Evolutionary conservation across 2,329 filamentous ascomycete genomes (phyloP), one percentile per base, ranked within the genome.

Genomic region (Fusarium marasasianum): DNA sequence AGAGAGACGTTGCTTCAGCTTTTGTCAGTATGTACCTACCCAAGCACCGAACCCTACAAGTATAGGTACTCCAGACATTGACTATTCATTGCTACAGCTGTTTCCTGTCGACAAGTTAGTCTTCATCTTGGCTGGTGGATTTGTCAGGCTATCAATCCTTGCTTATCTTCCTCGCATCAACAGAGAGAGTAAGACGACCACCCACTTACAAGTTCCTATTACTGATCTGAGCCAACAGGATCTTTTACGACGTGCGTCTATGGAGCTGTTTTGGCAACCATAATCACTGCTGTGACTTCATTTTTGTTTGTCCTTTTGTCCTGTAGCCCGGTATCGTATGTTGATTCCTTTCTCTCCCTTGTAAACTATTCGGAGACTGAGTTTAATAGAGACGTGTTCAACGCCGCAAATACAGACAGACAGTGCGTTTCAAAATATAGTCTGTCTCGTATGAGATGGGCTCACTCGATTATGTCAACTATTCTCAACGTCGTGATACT

Each of bases 401-500:
- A 75, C 26, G 60, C 60, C 15, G 18, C n/a, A 4, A 75, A 73
- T 11, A 47, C 47, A 15, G 56, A 75, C 29, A 61, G 61, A 14
- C 41, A 76, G 14, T 78, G 76, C 18, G 59, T 76, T 7, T 66
- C 68, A 18, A 75, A 70, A 9, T 29, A 69, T 11, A 68, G 55
- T 12, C 60, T 78, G 22, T 66, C 67, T 13, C 63, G 68, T n/a
- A 80, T 84, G 76, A 81, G 84, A 79, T 76, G 79, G 48, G 74
- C 77, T 3, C 81, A 83, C 56, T 77, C 78, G n/a, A 65, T 77
- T 20, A 63, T 80, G 17, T 79, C 80, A 35, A 74, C 83, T 15
- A 74, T 79, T 37, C 74, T 84, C 10, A 83, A 85, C 48, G 57
- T 81, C 15, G 68, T 77, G 43, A 77, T 84, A 15, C 70, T 84